Conservation (phyloP, 1,139 yeast genomes). For the Suhomyces kunorum region DNA sequence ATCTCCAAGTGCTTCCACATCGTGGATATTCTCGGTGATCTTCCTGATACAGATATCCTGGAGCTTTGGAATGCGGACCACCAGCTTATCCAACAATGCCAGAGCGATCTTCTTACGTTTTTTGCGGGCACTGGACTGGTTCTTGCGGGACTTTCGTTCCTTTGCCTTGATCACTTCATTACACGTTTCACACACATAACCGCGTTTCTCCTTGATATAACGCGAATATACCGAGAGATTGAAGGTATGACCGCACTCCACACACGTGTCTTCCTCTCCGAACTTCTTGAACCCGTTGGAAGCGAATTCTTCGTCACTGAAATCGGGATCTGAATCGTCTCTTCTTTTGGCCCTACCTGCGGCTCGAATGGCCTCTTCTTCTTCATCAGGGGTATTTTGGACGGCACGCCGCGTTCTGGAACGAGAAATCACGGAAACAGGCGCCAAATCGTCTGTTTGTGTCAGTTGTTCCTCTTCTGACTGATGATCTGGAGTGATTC, state of each 20-base stretch:
- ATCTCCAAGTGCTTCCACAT: constrained; percentile 77
- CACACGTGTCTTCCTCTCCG: constrained; percentile 58
- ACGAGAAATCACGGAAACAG: not conserved
- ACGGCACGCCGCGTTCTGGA: not conserved
- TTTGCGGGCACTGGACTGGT: constrained; percentile 64
- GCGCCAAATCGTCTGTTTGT: not conserved
- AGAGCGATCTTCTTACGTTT: constrained; percentile 78
- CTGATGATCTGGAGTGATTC: constrained; percentile 2
- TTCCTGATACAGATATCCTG: constrained; percentile 79
- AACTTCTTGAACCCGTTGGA: constrained; percentile 26
- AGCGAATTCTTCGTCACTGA: constrained; percentile 29
- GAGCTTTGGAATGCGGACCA: constrained; percentile 62
- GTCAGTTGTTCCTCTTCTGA: not conserved
- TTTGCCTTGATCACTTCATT: constrained; percentile 45
- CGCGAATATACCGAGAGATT: constrained; percentile 67
- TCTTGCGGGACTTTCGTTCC: constrained; percentile 49
- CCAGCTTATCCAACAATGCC: constrained; percentile 73
- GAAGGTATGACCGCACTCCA: constrained; percentile 59
- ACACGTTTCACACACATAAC: constrained; percentile 70
- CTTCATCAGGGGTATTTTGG: constrained; percentile 20
- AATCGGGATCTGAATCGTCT: constrained; percentile 32
- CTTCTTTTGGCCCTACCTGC: constrained; percentile 44
- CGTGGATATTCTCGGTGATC: constrained; percentile 72
- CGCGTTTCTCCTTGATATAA: constrained; percentile 47
- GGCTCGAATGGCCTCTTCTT: constrained; percentile 37